Base-by-base conservation (phyloP, 306 rosid genomes). In the Benincasa hispida region DNA sequence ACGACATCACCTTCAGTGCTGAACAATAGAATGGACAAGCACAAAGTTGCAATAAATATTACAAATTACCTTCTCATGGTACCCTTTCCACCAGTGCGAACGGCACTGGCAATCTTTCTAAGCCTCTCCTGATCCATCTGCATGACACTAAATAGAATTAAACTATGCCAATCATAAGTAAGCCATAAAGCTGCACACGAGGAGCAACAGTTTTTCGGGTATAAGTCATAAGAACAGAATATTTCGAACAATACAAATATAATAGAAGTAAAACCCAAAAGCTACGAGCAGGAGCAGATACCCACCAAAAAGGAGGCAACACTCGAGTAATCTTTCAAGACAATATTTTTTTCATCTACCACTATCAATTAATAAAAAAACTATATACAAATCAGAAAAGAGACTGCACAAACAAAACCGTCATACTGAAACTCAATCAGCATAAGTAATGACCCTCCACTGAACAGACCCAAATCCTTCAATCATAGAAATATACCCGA, bases 81-180 rank as follows among this genome's bases (percentile, higher is more conserved):
- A 79, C 98, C 98, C 86, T 93, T 93, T 69, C 98, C 98, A 75
- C 98, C 98, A 17, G 98, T 93, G 83, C 98, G 87, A 25, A 93
- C 98, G 0, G 98, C 92, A 91, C 98, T 89, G 5, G 97, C 98
- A 96, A 93, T 93, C 92, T 89, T 91, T 86, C 80, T 88, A 77
- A 93, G 91, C 81, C 72, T 93, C 72, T 93, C 98, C 72, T 86
- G 24, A 89, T 93, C 87, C 98, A 93, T 93, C 98, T 93, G 87
- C 67, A 30, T 0, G 37, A 47, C 28, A 60, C 3, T 5, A 10
- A 24, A 76, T 30, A 39, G 34, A 35, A 28, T 47, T 48, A 30
- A 18, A 47, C 18, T 10, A 47, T 8, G 41, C 15, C 39, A 17
- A 72, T 45, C 56, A 72, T 30, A 72, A 25, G 21, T 25, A 48